Percentiles rank a stretch among this genome's conserved stretches.
Evolutionary conservation across 2,329 filamentous ascomycete species (phyloP).

Genomic region (Alternaria ethzedia): DNA sequence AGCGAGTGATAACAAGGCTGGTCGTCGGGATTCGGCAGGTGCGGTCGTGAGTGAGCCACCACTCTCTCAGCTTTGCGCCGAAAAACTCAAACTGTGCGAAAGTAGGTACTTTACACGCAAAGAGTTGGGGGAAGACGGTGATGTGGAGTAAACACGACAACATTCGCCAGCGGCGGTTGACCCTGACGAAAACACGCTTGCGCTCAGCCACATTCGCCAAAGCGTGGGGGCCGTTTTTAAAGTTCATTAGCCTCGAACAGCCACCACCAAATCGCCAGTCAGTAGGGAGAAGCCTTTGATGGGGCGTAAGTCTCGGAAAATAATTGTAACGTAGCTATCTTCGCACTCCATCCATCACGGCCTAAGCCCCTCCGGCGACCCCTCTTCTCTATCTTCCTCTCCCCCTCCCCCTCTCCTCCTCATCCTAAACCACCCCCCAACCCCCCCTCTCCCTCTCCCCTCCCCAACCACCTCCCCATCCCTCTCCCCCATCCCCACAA

Average conservation of each 20-base stretch:
- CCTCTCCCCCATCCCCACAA: neutral
- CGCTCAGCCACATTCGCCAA: neutral
- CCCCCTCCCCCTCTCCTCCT: neutral
- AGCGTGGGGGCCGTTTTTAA: too few species aligned
- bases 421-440: conserved; percentile 1
- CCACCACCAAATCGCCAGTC: too few species aligned
- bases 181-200: neutral
- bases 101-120: too few species aligned
- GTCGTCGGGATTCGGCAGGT: neutral
- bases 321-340: neutral
- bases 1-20: neutral
- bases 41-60: neutral
- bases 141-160: too few species aligned
- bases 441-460: neutral
- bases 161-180: neutral
- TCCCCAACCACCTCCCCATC: neutral
- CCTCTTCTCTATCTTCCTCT: neutral
- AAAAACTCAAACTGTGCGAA: too few species aligned
- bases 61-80: too few species aligned
- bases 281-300: too few species aligned
- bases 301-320: too few species aligned
- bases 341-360: neutral
- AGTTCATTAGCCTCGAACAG: too few species aligned
- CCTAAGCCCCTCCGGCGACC: neutral
- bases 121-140: too few species aligned